Evolutionary conservation across 257 asterid species (phyloP).

Genomic region (Nemophila menziesii): DNA sequence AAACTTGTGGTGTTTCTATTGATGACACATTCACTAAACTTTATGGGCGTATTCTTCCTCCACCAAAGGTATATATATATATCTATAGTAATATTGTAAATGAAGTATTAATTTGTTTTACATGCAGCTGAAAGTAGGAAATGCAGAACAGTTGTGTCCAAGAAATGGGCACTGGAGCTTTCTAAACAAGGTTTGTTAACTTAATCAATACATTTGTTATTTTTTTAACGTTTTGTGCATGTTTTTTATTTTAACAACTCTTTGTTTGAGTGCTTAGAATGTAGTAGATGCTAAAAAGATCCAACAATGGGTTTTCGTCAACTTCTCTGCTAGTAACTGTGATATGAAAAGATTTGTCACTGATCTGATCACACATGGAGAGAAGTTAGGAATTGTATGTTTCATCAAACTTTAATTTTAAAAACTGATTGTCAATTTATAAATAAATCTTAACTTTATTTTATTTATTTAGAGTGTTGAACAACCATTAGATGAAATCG

Average conservation of each 20-base stretch:
- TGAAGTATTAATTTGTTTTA: too few relatives aligned
- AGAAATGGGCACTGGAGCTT: slow-evolving; percentile 35
- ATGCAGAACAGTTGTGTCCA: slow-evolving; percentile 25
- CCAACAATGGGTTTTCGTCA: slow-evolving; percentile 32
- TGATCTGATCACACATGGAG: slow-evolving; percentile 23
- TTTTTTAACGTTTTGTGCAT: background rate
- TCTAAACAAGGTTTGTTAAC: slow-evolving; percentile 28
- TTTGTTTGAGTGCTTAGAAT: slow-evolving; percentile 2
- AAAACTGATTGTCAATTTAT: too few relatives aligned
- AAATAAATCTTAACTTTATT: background rate
- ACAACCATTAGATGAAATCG: slow-evolving; percentile 28
- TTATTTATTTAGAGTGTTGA: slow-evolving; percentile 16
- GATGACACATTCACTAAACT: too few relatives aligned
- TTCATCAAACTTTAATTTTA: slow-evolving; percentile 2
- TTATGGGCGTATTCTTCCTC: too few relatives aligned
- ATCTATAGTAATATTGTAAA: too few relatives aligned
- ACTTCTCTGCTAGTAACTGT: slow-evolving; percentile 26
- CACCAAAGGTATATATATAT: too few relatives aligned
- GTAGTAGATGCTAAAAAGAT: slow-evolving; percentile 28
- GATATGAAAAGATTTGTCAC: slow-evolving; percentile 14
- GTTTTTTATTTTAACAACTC: slow-evolving; percentile 14
- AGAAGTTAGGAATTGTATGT: slow-evolving; percentile 33
- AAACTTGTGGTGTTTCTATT: too few relatives aligned
- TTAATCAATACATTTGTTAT: background rate
- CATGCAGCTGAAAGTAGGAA: slow-evolving; percentile 35